Conservation (phyloP, 768 basidiomycete species). For the Lactifluus hygrophoroides region DNA sequence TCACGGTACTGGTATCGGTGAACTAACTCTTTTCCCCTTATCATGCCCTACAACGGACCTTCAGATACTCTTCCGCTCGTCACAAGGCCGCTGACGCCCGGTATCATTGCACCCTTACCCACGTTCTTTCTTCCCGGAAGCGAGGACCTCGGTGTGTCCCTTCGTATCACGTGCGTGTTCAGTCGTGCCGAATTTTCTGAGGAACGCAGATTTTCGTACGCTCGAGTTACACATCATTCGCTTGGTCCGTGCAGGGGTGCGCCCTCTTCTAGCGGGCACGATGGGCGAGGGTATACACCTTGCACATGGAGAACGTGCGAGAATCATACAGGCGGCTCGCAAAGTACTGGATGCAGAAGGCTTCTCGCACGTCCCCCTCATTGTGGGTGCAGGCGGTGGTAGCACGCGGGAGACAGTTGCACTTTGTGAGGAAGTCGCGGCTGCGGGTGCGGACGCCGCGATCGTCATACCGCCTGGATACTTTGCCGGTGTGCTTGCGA, state of each 20-base stretch:
- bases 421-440: conserved; percentile 67
- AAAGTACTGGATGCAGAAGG: conserved; percentile 62
- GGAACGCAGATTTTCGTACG: conserved; percentile 46
- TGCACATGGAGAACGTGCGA: conserved; percentile 55
- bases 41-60: conserved; percentile 36
- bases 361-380: conserved; percentile 50
- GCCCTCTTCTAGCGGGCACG: conserved; percentile 66
- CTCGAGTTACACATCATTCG: conserved; percentile 61
- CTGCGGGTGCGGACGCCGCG: conserved; percentile 76
- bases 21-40: conserved; percentile 7
- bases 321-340: conserved; percentile 58
- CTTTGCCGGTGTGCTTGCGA: conserved; percentile 67
- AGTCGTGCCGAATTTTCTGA: neutral
- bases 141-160: conserved; percentile 71
- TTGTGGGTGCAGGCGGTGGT: conserved; percentile 76
- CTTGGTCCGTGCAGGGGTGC: conserved; percentile 58
- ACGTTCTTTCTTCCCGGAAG: conserved; percentile 70
- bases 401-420: conserved; percentile 79
- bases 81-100: conserved; percentile 55
- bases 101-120: conserved; percentile 80
- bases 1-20: neutral
- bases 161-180: neutral
- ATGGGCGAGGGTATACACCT: conserved; percentile 83
- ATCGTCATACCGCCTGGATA: conserved; percentile 86
- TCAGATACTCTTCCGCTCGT: conserved; percentile 21